phyloP scores from a whole-genome alignment of 768 basidiomycete genomes.

The Ramaria sp. region DNA sequence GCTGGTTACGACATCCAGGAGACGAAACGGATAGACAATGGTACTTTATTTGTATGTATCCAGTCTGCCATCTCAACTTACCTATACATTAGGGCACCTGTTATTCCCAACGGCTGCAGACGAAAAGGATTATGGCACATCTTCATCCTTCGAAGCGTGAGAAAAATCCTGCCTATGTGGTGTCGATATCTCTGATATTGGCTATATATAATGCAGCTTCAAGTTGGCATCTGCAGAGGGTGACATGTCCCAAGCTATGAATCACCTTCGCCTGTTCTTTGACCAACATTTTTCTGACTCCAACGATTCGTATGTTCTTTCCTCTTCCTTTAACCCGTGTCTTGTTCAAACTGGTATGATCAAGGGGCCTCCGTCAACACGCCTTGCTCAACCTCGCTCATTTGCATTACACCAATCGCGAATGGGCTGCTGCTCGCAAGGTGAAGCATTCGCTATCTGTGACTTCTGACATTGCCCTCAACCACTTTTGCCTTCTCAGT shows the following conservation, averaged over 20 bases:
- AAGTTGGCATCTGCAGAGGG: slow-evolving; percentile 53
- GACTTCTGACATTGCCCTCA: background rate
- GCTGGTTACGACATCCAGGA: slow-evolving; percentile 24
- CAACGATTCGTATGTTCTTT: slow-evolving; percentile 59
- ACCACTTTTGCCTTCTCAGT: slow-evolving; percentile 26
- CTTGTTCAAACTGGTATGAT: too few species aligned
- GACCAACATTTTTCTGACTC: slow-evolving; percentile 77
- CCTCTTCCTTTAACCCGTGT: background rate
- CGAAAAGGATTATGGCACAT: slow-evolving; percentile 52
- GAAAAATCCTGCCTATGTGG: slow-evolving; percentile 15
- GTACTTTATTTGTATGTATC: slow-evolving; percentile 23
- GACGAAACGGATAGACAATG: slow-evolving; percentile 32
- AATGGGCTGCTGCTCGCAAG: slow-evolving; percentile 58
- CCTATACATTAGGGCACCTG: slow-evolving; percentile 25
- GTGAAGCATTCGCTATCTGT: slow-evolving; percentile 23
- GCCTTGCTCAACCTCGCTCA: slow-evolving; percentile 68
- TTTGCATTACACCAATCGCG: slow-evolving; percentile 63
- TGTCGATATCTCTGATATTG: slow-evolving; percentile 2
- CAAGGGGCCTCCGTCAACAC: slow-evolving; percentile 68
- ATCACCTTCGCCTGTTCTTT: slow-evolving; percentile 68
- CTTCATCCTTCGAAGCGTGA: slow-evolving; percentile 50
- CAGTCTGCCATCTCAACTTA: background rate
- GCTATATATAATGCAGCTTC: slow-evolving; percentile 34
- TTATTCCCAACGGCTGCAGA: slow-evolving; percentile 58
- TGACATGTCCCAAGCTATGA: slow-evolving; percentile 58